Conservation (phyloP, 2,329 filamentous ascomycete genomes). For the Nothophoma quercina region DNA sequence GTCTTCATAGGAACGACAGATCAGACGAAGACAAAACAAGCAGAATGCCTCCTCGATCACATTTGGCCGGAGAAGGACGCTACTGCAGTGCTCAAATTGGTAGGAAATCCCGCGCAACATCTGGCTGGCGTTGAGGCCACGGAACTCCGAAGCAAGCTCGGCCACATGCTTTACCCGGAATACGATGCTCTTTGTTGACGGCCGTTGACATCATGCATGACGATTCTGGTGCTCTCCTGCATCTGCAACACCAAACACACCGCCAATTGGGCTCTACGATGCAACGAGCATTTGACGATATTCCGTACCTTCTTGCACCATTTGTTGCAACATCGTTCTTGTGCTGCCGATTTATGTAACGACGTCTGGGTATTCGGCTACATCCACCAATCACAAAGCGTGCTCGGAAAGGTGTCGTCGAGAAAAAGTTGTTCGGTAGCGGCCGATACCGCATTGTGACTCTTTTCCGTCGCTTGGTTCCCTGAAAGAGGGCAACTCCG, state of each 20-base stretch:
- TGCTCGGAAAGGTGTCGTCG: slow-evolving; percentile 7
- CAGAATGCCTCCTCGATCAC: slow-evolving; percentile 20
- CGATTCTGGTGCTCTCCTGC: not conserved
- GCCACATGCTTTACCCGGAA: slow-evolving; percentile 20
- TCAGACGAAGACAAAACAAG: slow-evolving; percentile 6
- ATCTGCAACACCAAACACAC: not conserved
- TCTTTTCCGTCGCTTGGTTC: slow-evolving; percentile 19
- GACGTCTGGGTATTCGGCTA: slow-evolving; percentile 17
- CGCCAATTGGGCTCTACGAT: not conserved
- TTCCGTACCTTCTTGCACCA: not conserved
- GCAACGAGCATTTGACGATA: not conserved
- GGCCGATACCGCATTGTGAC: slow-evolving; percentile 30
- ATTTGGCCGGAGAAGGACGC: slow-evolving; percentile 22
- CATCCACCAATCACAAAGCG: slow-evolving; percentile 23
- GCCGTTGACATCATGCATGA: slow-evolving; percentile 7
- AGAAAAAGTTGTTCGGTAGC: slow-evolving; percentile 19
- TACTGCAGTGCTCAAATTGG: slow-evolving; percentile 20
- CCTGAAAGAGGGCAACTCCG: not conserved
- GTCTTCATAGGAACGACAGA: slow-evolving; percentile 25
- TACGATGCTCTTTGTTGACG: slow-evolving; percentile 6
- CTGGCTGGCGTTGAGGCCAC: slow-evolving; percentile 15
- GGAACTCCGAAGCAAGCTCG: slow-evolving; percentile 20
- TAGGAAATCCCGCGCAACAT: slow-evolving; percentile 25
- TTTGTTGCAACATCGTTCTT: not conserved
- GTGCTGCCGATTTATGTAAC: slow-evolving; percentile 7